These are phyloP conservation scores for Trametes coccinea DNA, from an alignment of 768 basidiomycete species.

Conservation along the genomic window DNA sequence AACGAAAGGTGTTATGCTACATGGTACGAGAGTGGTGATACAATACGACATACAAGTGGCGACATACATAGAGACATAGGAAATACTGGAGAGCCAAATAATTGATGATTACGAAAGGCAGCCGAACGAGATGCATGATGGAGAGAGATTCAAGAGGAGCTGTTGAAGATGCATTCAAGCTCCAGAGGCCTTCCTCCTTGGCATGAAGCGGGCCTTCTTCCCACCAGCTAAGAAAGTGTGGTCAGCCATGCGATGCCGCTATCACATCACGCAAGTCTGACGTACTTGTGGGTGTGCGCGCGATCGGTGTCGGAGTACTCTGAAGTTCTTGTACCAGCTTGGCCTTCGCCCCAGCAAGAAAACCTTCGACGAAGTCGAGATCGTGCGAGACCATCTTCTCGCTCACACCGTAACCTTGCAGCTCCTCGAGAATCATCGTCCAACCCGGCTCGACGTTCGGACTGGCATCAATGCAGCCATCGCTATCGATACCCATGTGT, in stretches of 20 bases:
- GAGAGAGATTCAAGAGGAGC: no score
- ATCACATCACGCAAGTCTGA: not conserved
- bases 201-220: not conserved
- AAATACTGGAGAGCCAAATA: not conserved
- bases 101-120: no score
- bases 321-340: constrained; percentile 21
- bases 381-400: constrained; percentile 33
- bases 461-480: constrained; percentile 53
- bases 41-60: not conserved
- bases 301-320: constrained; percentile 1
- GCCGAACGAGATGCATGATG: no score
- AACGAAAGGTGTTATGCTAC: not conserved
- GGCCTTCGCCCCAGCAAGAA: constrained; percentile 30
- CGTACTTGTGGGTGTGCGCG: constrained; percentile 6
- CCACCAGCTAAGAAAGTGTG: not conserved
- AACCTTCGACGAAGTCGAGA: constrained; percentile 38
- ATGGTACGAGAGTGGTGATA: not conserved
- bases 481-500: constrained; percentile 58
- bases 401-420: constrained; percentile 42
- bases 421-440: constrained; percentile 40
- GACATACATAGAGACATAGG: not conserved
- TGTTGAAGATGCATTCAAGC: not conserved
- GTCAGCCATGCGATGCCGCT: not conserved
- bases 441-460: constrained; percentile 55
- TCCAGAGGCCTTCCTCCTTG: not conserved